Base-by-base conservation (phyloP, 345 rosid species). In the Brassica cretica region DNA sequence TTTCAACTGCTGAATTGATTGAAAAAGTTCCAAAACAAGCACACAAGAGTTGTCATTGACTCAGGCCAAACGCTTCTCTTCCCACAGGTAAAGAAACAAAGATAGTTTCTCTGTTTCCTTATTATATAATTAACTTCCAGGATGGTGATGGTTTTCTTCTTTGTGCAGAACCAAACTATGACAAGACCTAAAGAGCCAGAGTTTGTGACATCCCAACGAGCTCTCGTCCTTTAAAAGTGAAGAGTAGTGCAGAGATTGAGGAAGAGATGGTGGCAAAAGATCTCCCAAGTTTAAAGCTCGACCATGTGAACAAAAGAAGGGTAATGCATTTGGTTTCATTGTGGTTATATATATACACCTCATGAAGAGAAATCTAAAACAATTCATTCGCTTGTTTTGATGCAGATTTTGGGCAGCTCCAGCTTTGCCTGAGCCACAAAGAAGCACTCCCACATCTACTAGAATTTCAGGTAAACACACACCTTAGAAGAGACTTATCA, bases 251-350 rank as follows among this genome's bases (percentile, higher is more conserved):
- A 0, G 99, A 95, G 82, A 86, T 95, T 70, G 99, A 95, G 82
- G 98, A 93, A 85, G 99, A 95, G 88, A 88, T 95, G 94, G 81
- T 95, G 94, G 90, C 97, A 19, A 44, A 91, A 91, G 82, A 87
- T 93, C 21, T 80, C 98, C 98, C 0, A 95, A 95, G 84, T 95
- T 95, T 81, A 95, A 91, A 88, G 99, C 99, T 77, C 87, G 96
- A 73, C 96, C 93, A 19, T 12, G 35, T 95, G 39, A 95, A 95
- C 89, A 19, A 19, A 95, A 91, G 86, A 95, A 91, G 21, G 97
- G 99, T 91, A 64, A 19, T 64, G n/a, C 9, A 15, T 24, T 62
- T 25, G 32, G 72, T 74, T 41, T 11, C 41, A 41, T 25, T 18
- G 32, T 58, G 30, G 65, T 67, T 21, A n/a, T 64, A 3, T 32